Conservation (phyloP, 257 asterid species). For the Plantago ovata region DNA sequence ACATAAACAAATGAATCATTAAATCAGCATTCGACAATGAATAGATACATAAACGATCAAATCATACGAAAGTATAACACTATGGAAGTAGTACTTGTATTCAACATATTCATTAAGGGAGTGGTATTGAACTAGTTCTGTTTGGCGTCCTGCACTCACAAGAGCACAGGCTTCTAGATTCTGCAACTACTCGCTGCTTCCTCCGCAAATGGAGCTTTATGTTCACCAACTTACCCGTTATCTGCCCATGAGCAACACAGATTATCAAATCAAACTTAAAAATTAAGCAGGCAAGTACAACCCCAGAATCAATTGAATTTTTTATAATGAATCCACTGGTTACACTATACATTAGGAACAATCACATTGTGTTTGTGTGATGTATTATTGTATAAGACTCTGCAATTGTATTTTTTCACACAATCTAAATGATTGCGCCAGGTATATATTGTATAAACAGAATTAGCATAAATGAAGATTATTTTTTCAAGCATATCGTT, state of each 20-base stretch:
- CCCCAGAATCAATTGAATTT: not conserved
- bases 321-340: not conserved
- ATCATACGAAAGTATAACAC: too few relatives aligned
- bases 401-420: too few relatives aligned
- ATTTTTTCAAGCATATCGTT: not conserved
- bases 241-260: conserved; percentile 40
- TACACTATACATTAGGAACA: too few relatives aligned
- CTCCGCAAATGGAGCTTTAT: conserved; percentile 79
- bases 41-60: too few relatives aligned
- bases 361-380: too few relatives aligned
- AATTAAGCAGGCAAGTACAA: not conserved
- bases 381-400: too few relatives aligned
- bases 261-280: conserved; percentile 3
- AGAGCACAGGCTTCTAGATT: conserved; percentile 66
- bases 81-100: too few relatives aligned
- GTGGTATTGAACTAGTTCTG: conserved; percentile 42
- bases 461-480: not conserved
- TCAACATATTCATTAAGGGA: conserved; percentile 30
- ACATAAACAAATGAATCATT: too few relatives aligned
- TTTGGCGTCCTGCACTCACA: conserved; percentile 82
- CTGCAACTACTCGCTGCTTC: conserved; percentile 85
- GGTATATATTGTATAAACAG: not conserved
- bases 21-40: too few relatives aligned
- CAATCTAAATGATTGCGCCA: not conserved
- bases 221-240: conserved; percentile 83